Conservation (phyloP, 257 asterid species). For the Misopates orontium region DNA sequence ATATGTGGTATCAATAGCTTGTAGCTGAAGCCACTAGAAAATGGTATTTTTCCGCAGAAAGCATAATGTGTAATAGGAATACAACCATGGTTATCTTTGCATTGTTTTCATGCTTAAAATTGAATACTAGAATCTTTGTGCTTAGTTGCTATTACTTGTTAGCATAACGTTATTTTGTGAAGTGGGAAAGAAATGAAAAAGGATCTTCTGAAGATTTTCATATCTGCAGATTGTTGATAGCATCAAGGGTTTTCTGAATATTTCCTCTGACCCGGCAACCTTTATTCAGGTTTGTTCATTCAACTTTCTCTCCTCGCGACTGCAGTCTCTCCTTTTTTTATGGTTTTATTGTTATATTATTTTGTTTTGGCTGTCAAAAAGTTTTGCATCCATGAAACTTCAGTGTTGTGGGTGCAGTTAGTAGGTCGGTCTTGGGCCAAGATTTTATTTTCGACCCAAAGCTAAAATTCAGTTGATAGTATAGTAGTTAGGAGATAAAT, state of each 20-base stretch:
- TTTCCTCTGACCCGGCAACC: conserved; percentile 71
- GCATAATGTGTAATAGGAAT: conserved; percentile 9
- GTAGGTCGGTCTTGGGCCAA: not conserved
- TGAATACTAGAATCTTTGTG: not conserved
- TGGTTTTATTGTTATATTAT: not conserved
- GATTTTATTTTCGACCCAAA: not conserved
- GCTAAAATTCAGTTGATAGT: too few species aligned
- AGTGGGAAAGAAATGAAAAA: not conserved
- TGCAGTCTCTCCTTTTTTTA: not conserved
- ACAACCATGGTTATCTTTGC: not conserved
- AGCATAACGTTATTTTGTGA: not conserved
- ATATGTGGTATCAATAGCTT: too few species aligned
- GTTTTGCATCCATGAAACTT: conserved; percentile 10
- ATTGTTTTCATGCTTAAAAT: conserved; percentile 9
- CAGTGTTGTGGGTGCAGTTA: not conserved
- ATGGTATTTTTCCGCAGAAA: not conserved
- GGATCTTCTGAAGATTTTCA: conserved; percentile 12
- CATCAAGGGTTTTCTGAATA: conserved; percentile 58
- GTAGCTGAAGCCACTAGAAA: not conserved
- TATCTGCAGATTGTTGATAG: conserved; percentile 70
- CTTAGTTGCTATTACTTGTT: not conserved
- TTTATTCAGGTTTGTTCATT: conserved; percentile 67
- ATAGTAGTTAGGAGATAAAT: too few species aligned
- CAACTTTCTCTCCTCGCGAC: too few species aligned
- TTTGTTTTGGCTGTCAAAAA: not conserved